Evolutionary conservation across 1,284 basidiomycete species (phyloP), one percentile per base, ranked within the genome.

Genomic region (Trichosporon inkin): DNA sequence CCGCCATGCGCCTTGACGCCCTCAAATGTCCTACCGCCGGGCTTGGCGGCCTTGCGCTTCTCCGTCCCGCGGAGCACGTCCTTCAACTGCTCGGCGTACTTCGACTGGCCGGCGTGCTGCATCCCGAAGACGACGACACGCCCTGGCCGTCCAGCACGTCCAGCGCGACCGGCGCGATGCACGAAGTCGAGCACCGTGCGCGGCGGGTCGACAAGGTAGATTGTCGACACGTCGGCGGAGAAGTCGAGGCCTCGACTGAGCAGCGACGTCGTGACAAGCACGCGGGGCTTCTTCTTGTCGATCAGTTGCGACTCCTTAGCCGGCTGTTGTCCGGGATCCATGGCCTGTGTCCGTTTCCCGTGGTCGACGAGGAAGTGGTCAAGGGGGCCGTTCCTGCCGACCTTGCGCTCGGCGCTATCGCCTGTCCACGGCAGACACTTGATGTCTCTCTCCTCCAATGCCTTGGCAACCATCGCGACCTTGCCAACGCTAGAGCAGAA

Each of bases 181-280:
- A 94, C 76, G 72, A 94, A 92, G 76, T 94, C 90, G 47, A 92
- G 83, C 81, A 89, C 88, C 73, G 90, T 92, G 65, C 88, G 80
- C 22, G 90, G 89, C 69, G 89, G 85, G 66, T 93, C 91, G 24
- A 89, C 82, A 65, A 93, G 86, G 75, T 93, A 88, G 4, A 92
- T 88, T 65, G 91, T 85, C 63, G 83, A 82, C 66, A 93, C 85
- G 4, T 80, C 78, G 0, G 90, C 85, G 14, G 85, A 81, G 70
- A 95, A 95, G 74, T 95, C 92, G 10, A 95, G 82, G 3, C 92
- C 92, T 16, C 92, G 85, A n/a, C 90, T 91, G 32, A 95, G 85
- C 20, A 95, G 81, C 10, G 91, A 93, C 0, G 92, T 95, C 22
- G 92, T 93, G 59, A 94, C 83, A 67, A 95, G 81, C 28, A 93